These are phyloP conservation scores for Geotrichum restrictum DNA, from an alignment of 1,139 yeast genomes.

Conservation along the genomic window DNA sequence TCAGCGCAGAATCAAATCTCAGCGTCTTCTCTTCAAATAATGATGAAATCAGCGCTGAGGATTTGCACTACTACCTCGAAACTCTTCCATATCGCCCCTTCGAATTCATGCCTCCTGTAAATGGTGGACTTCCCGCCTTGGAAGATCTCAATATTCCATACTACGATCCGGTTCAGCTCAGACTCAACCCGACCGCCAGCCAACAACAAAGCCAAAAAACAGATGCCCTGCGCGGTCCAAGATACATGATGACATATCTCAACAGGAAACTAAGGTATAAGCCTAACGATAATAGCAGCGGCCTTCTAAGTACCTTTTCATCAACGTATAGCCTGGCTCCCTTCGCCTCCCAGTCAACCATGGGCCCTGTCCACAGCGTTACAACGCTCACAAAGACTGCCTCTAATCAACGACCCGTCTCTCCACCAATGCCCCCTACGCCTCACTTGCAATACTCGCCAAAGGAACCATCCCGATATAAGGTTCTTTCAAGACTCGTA, in stretches of 20 bases:
- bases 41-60: not conserved
- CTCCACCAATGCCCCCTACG: not conserved
- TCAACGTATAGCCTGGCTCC: not conserved
- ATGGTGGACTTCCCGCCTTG: conserved; percentile 7
- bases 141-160: conserved; percentile 7
- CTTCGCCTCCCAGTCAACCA: not conserved
- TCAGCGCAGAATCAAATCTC: not conserved
- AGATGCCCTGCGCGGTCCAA: conserved; percentile 6
- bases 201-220: not conserved
- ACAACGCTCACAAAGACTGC: not conserved
- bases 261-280: not conserved
- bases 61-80: not conserved
- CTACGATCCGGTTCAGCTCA: conserved; percentile 6
- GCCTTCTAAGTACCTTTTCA: not conserved
- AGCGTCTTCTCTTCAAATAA: not conserved
- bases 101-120: conserved; percentile 5
- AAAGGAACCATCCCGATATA: not conserved
- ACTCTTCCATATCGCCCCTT: not conserved
- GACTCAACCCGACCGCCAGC: not conserved
- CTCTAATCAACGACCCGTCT: not conserved
- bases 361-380: not conserved
- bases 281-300: not conserved
- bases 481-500: not conserved
- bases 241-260: conserved; percentile 7
- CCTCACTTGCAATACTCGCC: not conserved